Evolutionary conservation across 176 grass and related monocot genomes (phyloP), one percentile per base, ranked within the genome.

Genomic region (Aegilops tauschii): DNA sequence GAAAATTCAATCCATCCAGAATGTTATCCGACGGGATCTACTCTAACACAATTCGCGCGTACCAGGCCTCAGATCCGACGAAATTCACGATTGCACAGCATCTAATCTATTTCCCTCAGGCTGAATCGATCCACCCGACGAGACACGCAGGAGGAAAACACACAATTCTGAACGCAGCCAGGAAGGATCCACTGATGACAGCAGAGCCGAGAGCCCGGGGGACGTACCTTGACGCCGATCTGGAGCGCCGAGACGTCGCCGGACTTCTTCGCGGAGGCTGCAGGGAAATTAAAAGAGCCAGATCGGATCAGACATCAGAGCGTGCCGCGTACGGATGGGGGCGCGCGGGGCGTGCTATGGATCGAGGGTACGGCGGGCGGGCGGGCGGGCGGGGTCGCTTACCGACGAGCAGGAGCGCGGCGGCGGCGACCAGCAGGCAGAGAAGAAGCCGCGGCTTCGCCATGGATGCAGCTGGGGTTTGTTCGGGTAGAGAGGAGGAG

Each of bases 221-320:
- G 36, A 59, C 5, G 5, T 93, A 99, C 94, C 94, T 96, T 99
- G 12, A 99, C 89, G 28, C 97, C 94, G 85, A 99, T 99, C 92
- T 96, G 97, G 37, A 96, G 97, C 45, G 94, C 94, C 49, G 90
- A 89, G 42, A 99, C 97, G 65, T 96, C 97, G 47, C 87, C 90
- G 29, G 83, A 93, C 86, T 92, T 96, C 92, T 94, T 96, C 64
- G 94, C 94, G 18, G 80, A 90, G 83, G 77, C 97, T 99, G 86
- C 69, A 90, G 65, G 69, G 71, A 79, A 36, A 1, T 44, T 44
- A 9, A 4, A 5, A 2, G 5, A 28, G 27, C 17, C 77, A 68
- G 82, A 90, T 88, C 79, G 28, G 86, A 88, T 90, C 82, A 64
- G 61, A 18, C 50, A 18, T 54, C 50, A 91, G 65, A 52, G 4